Evolutionary conservation across 2,329 filamentous ascomycete species (phyloP).

Genomic region (Knoxdaviesia proteae): DNA sequence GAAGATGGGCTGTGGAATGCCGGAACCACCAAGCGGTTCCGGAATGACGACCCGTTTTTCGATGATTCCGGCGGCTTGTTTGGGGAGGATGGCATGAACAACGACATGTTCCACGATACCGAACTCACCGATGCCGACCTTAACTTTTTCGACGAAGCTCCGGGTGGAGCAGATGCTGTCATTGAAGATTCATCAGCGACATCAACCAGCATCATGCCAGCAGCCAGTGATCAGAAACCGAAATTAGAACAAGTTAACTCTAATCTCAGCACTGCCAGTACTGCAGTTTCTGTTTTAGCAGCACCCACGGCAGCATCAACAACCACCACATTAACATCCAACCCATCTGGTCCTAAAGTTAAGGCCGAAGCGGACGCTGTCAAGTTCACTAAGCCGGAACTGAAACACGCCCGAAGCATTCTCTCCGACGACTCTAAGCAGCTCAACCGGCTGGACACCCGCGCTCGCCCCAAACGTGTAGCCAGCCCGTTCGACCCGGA

Average conservation of each 20-base stretch:
- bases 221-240: no score
- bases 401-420: constrained; percentile 35
- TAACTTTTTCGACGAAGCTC: constrained; percentile 52
- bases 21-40: constrained; percentile 2
- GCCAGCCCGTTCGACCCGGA: constrained; percentile 36
- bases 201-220: no score
- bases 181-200: no score
- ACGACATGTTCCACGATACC: constrained; percentile 50
- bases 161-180: no score
- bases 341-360: not conserved
- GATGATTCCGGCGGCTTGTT: constrained; percentile 39
- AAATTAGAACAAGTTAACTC: no score
- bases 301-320: no score
- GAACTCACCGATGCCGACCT: constrained; percentile 69
- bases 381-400: constrained; percentile 34
- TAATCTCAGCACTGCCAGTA: no score
- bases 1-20: not conserved
- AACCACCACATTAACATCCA: no score
- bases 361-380: constrained; percentile 2
- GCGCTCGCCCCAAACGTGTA: constrained; percentile 20
- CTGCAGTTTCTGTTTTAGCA: no score
- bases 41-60: constrained; percentile 18
- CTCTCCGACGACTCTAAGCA: constrained; percentile 20
- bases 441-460: no score
- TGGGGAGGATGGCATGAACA: constrained; percentile 35